A percentile compares a stretch with the other conserved stretches of the same genome.
Evolutionary conservation across 257 asterid species (phyloP).

Genomic region (Przewalskia tangutica): DNA sequence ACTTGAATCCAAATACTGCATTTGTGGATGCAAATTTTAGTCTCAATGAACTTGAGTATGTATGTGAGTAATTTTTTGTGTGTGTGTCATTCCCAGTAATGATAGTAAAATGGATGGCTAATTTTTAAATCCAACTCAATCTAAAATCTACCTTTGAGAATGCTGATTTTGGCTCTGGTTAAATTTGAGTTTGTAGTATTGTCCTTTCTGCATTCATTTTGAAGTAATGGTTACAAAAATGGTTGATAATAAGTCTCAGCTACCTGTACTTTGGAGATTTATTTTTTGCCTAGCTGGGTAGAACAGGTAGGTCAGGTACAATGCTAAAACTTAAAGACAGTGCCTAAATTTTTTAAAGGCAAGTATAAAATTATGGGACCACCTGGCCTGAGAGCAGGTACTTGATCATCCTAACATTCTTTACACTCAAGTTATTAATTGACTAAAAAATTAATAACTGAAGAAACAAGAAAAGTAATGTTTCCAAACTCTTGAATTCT

Average conservation of each 20-base stretch:
- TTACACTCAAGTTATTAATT: background rate
- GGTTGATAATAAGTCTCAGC: background rate
- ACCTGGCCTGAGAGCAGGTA: background rate
- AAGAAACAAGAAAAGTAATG: background rate
- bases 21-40: background rate
- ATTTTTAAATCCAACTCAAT: background rate
- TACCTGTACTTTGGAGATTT: background rate
- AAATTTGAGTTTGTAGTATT: background rate
- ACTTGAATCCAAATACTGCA: background rate
- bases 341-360: background rate
- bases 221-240: background rate
- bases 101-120: background rate
- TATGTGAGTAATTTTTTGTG: no score
- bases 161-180: background rate
- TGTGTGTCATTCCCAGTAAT: background rate
- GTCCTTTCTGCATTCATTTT: background rate
- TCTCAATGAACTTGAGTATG: background rate
- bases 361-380: background rate
- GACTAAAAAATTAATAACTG: background rate
- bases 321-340: background rate
- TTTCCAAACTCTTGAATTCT: background rate
- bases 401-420: background rate
- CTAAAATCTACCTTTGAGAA: background rate
- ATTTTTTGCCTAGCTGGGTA: background rate
- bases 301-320: background rate